Evolutionary conservation across 257 asterid species (phyloP), one percentile per base, ranked within the genome.

Genomic region (Solanum corneliomulleri): DNA sequence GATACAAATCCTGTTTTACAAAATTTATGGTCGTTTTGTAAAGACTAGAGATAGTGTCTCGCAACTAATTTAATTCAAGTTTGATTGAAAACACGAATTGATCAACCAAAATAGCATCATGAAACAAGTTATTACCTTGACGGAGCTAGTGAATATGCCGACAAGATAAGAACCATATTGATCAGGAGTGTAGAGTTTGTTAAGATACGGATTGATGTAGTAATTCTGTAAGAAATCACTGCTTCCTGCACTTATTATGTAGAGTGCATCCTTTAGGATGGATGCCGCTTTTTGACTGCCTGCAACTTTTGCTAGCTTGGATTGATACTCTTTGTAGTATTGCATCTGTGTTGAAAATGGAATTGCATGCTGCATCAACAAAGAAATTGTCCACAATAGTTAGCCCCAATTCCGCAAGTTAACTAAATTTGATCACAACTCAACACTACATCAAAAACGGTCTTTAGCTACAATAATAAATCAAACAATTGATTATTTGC

Each of bases 161-260:
- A 93, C 89, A 25, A 97, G 97, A 89, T 91, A 91, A 15, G 98
- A 83, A 31, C 96, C 93, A 69, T 97, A 96, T 86, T 96, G 95
- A 86, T 94, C 99, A 62, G 94, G 93, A 39, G 99, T 91, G 82
- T 89, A 93, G 88, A 89, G 89, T 83, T 91, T 93, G 93, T 95
- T 92, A 88, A 96, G 89, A 77, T 90, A 90, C 85, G 98, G 98
- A 88, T 97, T 94, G 41, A 96, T 82, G 81, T 97, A 97, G 88
- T 97, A 97, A 87, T 97, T 97, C 91, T 96, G 99, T 35, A 97
- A 58, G 62, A 90, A 97, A 75, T 97, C 99, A 80, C 99, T 94
- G 91, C 93, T 96, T 15, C 99, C 99, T 6, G 93, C 89, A 13
- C 98, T 72, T 7, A 96, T 81, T 4, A 97, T 4, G 87, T 94